Percentiles rank a stretch among this genome's conserved stretches.
phyloP scores from a whole-genome alignment of 2,329 filamentous ascomycete species.

The Incumbomyces lentus region DNA sequence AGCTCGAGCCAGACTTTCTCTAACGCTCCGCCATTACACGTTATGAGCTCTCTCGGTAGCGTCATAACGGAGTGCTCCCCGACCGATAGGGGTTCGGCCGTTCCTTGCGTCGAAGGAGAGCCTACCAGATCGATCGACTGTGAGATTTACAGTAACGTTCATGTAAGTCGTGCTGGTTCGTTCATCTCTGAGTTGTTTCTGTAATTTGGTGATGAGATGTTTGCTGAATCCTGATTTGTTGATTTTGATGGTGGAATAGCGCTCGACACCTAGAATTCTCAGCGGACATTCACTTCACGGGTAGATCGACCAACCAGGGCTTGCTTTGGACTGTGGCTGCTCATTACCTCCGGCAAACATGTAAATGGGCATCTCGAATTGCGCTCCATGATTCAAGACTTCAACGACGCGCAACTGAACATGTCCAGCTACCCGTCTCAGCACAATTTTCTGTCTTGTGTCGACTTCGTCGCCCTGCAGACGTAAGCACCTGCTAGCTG shows the following conservation, averaged over 20 bases:
- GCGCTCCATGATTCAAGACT: neutral
- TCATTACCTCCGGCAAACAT: neutral
- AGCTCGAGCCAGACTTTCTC: neutral
- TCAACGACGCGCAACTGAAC: neutral
- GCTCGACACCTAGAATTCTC: neutral
- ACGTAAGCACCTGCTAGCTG: neutral
- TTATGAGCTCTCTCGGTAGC: neutral
- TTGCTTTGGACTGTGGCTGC: too few species aligned
- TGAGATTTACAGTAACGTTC: neutral
- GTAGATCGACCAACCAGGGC: too few species aligned
- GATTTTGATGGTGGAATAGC: neutral
- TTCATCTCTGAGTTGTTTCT: neutral
- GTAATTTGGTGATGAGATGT: neutral
- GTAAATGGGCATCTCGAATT: neutral
- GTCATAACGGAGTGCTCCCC: neutral
- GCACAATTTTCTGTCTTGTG: neutral
- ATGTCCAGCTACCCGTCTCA: neutral
- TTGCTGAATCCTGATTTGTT: neutral
- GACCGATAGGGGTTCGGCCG: neutral
- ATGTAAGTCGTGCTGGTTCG: neutral
- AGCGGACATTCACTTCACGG: too few species aligned
- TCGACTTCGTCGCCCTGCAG: neutral
- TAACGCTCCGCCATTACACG: neutral
- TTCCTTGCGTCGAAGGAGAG: conserved; percentile 1
- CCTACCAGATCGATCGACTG: neutral